These are phyloP conservation scores for Pulveroboletus sp. DNA, from an alignment of 768 basidiomycete genomes.

Conservation along the genomic window DNA sequence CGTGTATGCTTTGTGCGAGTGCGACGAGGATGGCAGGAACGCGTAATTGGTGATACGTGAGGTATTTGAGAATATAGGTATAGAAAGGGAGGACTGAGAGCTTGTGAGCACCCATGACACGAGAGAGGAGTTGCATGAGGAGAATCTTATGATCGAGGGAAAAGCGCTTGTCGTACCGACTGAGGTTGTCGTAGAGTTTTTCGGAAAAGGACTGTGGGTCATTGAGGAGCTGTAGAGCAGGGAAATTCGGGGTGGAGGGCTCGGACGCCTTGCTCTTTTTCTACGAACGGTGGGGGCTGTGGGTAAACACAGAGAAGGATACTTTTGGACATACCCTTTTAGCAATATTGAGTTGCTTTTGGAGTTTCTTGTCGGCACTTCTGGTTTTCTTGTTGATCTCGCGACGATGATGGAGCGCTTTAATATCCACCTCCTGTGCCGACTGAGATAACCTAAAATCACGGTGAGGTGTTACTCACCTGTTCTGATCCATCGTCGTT, in stretches of 20 bases:
- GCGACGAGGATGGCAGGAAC: conserved; percentile 91
- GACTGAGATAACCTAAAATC: conserved; percentile 4
- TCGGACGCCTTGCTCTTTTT: conserved; percentile 31
- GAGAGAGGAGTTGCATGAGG: conserved; percentile 92
- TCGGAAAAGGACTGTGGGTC: conserved; percentile 96
- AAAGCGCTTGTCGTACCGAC: conserved; percentile 88
- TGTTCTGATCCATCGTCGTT: conserved; percentile 68
- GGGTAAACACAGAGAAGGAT: neutral
- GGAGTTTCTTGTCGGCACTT: conserved; percentile 75
- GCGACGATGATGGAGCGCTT: conserved; percentile 76
- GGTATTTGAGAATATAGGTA: conserved; percentile 92
- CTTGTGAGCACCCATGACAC: conserved; percentile 91
- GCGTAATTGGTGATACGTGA: conserved; percentile 86
- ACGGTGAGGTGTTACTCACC: neutral
- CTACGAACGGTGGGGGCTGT: conserved; percentile 32
- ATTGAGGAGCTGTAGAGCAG: conserved; percentile 86
- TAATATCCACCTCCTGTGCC: conserved; percentile 57
- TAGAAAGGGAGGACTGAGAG: conserved; percentile 93
- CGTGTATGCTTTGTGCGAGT: conserved; percentile 92
- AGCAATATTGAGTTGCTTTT: conserved; percentile 65
- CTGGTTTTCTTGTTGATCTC: conserved; percentile 92
- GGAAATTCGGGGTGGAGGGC: conserved; percentile 62
- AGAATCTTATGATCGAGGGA: conserved; percentile 96
- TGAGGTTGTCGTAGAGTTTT: conserved; percentile 82
- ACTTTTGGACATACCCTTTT: conserved; percentile 51